phyloP scores from a whole-genome alignment of 139 green algal genomes.

The Coccomyxa sp. region DNA sequence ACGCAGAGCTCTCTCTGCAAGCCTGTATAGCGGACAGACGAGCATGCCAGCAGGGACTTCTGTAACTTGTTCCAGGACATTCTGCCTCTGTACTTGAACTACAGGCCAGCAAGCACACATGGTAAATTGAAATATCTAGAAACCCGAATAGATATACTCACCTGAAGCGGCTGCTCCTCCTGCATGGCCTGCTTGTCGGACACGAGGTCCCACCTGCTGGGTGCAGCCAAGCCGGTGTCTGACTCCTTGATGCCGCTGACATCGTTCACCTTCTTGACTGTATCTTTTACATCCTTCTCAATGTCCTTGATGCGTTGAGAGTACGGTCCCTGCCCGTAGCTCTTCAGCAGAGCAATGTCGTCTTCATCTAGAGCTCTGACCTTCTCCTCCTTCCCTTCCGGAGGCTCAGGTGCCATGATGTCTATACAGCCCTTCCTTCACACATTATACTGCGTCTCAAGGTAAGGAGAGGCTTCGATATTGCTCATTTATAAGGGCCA shows the following conservation, averaged over 20 bases:
- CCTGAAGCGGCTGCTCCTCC: slow-evolving; percentile 92
- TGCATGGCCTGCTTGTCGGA: slow-evolving; percentile 99
- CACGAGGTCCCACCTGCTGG: slow-evolving; percentile 97
- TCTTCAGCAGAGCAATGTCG: slow-evolving; percentile 97
- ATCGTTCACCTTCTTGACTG: slow-evolving; percentile 49
- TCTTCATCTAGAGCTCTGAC: slow-evolving; percentile 76
- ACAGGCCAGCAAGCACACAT: too few species aligned
- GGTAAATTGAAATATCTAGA: too few species aligned
- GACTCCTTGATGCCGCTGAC: slow-evolving; percentile 91
- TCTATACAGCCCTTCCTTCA: too few species aligned
- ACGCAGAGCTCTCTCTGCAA: too few species aligned
- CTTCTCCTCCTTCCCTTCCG: slow-evolving; percentile 24
- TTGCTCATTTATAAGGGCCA: neutral
- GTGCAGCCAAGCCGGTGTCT: slow-evolving; percentile 91
- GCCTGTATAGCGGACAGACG: too few species aligned
- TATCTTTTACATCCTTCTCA: slow-evolving; percentile 45
- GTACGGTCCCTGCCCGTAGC: slow-evolving; percentile 92
- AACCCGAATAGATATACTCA: too few species aligned
- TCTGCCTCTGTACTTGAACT: too few species aligned
- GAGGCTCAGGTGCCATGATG: slow-evolving; percentile 19
- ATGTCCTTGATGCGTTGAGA: slow-evolving; percentile 65
- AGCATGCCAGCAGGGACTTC: too few species aligned
- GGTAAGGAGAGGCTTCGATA: neutral
- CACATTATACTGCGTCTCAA: neutral
- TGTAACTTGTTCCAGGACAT: too few species aligned